Evolutionary conservation across 768 basidiomycete species (phyloP), one percentile per base, ranked within the genome.

Genomic region (Crucibulum laeve): DNA sequence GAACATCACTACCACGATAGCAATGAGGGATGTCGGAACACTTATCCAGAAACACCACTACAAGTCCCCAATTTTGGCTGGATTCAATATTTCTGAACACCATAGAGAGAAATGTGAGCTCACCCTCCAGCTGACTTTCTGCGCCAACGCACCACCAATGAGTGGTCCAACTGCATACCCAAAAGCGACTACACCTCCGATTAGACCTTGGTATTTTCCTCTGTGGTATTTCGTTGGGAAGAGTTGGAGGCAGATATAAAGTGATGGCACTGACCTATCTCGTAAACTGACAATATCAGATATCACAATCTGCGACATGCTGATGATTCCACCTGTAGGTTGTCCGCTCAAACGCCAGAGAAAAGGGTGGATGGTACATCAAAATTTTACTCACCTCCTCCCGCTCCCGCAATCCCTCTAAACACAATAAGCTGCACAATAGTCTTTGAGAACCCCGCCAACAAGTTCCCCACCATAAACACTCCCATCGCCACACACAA

Each of bases 41-140:
- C 76, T 82, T 37, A 87, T 70, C 79, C 84, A 87, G 58, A 85
- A 85, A 55, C 83, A 85, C 84, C 85, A 87, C 77, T 82, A 37
- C 2, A 25, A 13, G 1, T 18, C 5, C 3, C 17, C 13, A 39
- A 40, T 25, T 17, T n/a, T 25, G 35, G 37, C 19, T 24, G 25
- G 14, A 4, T 14, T 21, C 4, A 21, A 22, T 10, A 14, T 13
- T 24, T 5, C 24, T 19, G 15, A 44, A 6, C n/a, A n/a, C 30
- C 1, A 32, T 10, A 21, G 13, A 37, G n/a, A 17, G n/a, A 22
- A 2, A 32, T 21, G 10, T 8, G 6, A 18, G 61, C 74, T 23
- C 56, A 81, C 80, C 47, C 75, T 65, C 84, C 84, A 86, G 39
- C 71, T 71, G 3, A 71, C 77, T 41, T 75, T 79, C 56, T 86